A percentile compares a stretch with the other conserved stretches of the same genome.
phyloP scores from a whole-genome alignment of 805 yeast genomes.

The Blastobotrys mokoenaii region DNA sequence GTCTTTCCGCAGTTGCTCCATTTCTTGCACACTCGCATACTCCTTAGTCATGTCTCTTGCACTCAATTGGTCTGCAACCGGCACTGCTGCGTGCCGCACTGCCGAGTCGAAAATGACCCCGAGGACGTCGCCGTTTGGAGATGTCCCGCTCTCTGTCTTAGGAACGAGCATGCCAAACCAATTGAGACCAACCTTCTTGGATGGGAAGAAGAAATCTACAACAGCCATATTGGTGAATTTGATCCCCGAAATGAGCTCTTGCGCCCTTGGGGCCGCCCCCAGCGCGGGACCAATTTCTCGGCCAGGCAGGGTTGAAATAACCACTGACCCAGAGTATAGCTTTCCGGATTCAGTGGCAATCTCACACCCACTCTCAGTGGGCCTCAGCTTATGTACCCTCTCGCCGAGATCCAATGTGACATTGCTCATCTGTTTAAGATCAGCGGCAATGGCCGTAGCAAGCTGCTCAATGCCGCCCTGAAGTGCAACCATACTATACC shows the following conservation, averaged over 20 bases:
- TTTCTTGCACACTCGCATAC: no score
- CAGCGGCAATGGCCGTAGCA: conserved; percentile 19
- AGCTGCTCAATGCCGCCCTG: conserved; percentile 23
- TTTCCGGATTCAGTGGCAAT: background rate
- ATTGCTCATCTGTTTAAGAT: conserved; percentile 12
- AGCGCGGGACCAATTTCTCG: conserved; percentile 10
- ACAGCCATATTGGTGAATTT: conserved; percentile 51
- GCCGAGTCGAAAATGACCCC: conserved; percentile 92
- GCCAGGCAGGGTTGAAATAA: conserved; percentile 18
- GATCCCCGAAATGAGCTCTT: conserved; percentile 34
- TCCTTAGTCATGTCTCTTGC: background rate
- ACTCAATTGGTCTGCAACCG: conserved; percentile 14
- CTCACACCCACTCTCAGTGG: conserved; percentile 4
- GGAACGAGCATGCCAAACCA: conserved; percentile 94
- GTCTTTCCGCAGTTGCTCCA: background rate
- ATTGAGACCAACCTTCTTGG: conserved; percentile 31
- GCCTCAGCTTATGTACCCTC: conserved; percentile 8
- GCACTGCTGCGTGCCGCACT: conserved; percentile 49
- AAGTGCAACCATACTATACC: conserved; percentile 15
- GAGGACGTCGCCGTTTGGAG: conserved; percentile 49
- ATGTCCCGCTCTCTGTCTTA: conserved; percentile 23
- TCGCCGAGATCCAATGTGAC: conserved; percentile 18
- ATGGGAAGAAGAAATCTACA: conserved; percentile 58
- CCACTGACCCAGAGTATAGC: conserved; percentile 4
- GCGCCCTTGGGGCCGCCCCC: conserved; percentile 6